Base-by-base conservation (phyloP, 2,329 filamentous ascomycete species). In the Metarhizium robertsii region DNA sequence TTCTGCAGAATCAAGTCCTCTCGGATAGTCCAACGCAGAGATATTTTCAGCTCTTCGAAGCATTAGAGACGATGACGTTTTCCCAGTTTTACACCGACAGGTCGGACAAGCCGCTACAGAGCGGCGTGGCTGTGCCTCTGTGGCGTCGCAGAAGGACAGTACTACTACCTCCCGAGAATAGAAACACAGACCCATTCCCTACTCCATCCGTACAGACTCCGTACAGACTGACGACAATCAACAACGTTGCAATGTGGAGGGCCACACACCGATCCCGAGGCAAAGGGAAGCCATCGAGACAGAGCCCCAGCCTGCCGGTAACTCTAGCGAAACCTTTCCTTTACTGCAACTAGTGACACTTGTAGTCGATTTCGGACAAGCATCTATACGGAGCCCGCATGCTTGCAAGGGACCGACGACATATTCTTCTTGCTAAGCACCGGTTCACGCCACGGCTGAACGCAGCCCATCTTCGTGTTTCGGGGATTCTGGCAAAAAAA, bases 91-190 rank as follows among this genome's bases (percentile, higher is more conserved):
- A 38, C 30, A 50, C 38, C 36, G 40, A 34, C 20, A 30, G 6
- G 20, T 25, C 52, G 43, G 52, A 32, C 52, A 34, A n/a, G 45
- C 52, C 52, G 25, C 43, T 30, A 30, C 52, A 47, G 42, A 32
- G 25, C 32, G 14, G 7, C 42, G 52, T 53, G 52, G 52, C 52
- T 53, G 52, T 53, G 48, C 32, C 7, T 20, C 32, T 34, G 52
- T 42, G 52, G 52, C 52, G 43, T 10, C 3, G 25, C 25, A 25
- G 25, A 25, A 25, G 25, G 25, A 4, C 52, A 34, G 32, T 34
- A 34, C 4, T 34, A 34, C 4, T 34, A 34, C 32, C 32, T 8
- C 32, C 32, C 32, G 32, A 34, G 32, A 34, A 34, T 34, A 34
- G 32, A 14, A 43, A 43, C n/a, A 34, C 32, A 34, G 32, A 34